Percentiles rank a stretch among this genome's conserved stretches.
These are phyloP conservation scores for Mrakia frigida DNA, from an alignment of 768 basidiomycete species.

Conservation along the genomic window DNA sequence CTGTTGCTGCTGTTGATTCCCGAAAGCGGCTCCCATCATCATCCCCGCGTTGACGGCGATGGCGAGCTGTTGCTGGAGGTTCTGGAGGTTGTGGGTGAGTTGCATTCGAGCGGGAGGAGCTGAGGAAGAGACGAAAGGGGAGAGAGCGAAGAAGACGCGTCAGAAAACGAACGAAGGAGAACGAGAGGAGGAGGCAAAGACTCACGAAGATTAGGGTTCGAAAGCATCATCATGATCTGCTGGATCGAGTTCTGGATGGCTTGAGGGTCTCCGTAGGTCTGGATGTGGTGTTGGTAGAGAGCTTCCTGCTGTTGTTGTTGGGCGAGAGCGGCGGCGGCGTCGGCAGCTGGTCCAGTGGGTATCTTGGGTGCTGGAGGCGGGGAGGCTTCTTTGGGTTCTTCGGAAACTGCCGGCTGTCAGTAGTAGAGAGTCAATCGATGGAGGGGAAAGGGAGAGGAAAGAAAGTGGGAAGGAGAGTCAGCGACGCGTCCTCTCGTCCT, in stretches of 20 bases:
- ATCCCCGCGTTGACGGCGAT: background rate
- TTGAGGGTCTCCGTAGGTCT: conserved; percentile 10
- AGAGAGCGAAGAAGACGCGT: background rate
- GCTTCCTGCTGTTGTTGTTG: conserved; percentile 9
- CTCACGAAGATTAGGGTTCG: background rate
- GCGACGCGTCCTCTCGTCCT: background rate
- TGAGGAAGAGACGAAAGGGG: background rate
- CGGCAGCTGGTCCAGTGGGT: conserved; percentile 10
- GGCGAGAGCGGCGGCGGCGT: conserved; percentile 15
- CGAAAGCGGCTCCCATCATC: background rate
- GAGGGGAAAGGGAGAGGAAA: background rate
- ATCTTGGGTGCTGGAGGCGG: conserved; percentile 13
- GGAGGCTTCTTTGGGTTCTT: background rate
- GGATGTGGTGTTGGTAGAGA: conserved; percentile 1
- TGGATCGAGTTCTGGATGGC: background rate
- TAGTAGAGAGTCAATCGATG: background rate
- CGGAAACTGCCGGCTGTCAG: background rate
- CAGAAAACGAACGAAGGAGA: background rate
- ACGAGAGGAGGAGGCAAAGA: background rate
- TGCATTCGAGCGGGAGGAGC: conserved; percentile 18
- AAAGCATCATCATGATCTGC: conserved; percentile 14
- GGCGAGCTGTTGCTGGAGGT: conserved; percentile 14
- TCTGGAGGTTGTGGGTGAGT: conserved; percentile 12
- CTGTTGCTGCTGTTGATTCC: background rate
- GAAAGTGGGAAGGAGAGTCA: background rate